Conservation (phyloP, 176 grass and related monocot species). For the Ananas comosus region DNA sequence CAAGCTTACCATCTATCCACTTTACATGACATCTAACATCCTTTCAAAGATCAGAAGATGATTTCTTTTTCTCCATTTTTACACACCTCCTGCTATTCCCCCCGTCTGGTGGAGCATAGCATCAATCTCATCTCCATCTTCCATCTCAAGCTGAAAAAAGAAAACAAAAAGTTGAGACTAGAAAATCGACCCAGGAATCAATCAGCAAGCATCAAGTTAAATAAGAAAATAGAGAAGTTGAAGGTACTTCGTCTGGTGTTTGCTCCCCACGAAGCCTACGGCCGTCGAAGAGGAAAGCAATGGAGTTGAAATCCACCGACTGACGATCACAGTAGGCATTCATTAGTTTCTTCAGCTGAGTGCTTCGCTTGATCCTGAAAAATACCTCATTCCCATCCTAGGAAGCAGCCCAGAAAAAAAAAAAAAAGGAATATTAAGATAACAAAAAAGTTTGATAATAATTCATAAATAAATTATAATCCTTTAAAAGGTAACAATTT, state of each 20-base stretch:
- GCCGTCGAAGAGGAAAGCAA: conserved; percentile 75
- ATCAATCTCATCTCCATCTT: conserved; percentile 76
- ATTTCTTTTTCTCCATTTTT: neutral
- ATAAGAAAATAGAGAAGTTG: neutral
- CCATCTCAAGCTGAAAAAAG: conserved; percentile 69
- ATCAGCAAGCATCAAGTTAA: too few species aligned
- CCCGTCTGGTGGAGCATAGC: conserved; percentile 95
- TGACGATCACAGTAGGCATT: conserved; percentile 62
- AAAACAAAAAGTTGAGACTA: neutral
- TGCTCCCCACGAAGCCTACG: conserved; percentile 73
- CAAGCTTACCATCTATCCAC: too few species aligned
- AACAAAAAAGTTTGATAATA: too few species aligned
- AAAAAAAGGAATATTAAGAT: too few species aligned
- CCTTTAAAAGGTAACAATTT: too few species aligned
- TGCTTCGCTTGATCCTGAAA: neutral
- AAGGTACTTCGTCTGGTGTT: conserved; percentile 59
- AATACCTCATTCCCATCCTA: neutral
- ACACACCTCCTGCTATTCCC: neutral
- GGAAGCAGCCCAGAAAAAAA: too few species aligned
- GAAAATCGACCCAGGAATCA: neutral
- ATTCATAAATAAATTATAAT: too few species aligned
- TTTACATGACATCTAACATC: too few species aligned
- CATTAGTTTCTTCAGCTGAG: conserved; percentile 48
- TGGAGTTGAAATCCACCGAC: conserved; percentile 63
- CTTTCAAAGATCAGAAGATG: too few species aligned